Base-by-base conservation (phyloP, 148 eudicot species). In the Limonium bicolor region DNA sequence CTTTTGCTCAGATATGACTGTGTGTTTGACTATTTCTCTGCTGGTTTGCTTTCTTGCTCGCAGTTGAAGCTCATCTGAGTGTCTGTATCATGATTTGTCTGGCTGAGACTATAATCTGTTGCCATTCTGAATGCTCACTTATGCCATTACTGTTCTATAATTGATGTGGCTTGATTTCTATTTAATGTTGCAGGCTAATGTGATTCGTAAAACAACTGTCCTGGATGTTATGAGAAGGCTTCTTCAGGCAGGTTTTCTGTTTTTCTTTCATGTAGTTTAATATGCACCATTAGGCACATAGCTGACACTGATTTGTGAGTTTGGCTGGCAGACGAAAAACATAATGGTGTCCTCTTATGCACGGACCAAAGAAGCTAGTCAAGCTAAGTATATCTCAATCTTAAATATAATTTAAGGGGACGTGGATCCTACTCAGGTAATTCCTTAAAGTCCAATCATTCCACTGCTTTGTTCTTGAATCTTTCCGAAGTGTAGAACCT, bases 211-310 rank as follows among this genome's bases (percentile, higher is more conserved):
- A 76, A 87, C 96, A 15, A 73, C 90, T 41, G 94, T 87, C 7
- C 77, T 82, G n/a, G 96, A 87, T 71, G 96, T 87, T 61, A 87
- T 87, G 96, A 79, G 94, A 81, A 82, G 94, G 56, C 96, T 87
- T 71, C 88, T 87, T 46, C 94, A 87, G 90, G 96, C 52, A 71
- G 64, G 74, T 63, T 40, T 48, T 37, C n/a, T n/a, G n/a, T n/a
- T 22, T 20, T 20, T n/a, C 55, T 20, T 27, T 49, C 41, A 17
- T 22, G 9, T 4, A 20, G 17, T 19, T 5, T 45, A 29, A 32
- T n/a, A 16, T 13, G 18, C 37, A 43, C 41, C 16, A 30, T 51
- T 12, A 27, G 53, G 33, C 50, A 73, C 35, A 73, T 46, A 14
- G 23, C 30, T 7, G n/a, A n/a, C n/a, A n/a, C n/a, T n/a, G n/a